Percentiles rank a stretch among this genome's conserved stretches.
Conservation (phyloP, 345 rosid genomes). For the Diplotaxis tenuifolia region DNA sequence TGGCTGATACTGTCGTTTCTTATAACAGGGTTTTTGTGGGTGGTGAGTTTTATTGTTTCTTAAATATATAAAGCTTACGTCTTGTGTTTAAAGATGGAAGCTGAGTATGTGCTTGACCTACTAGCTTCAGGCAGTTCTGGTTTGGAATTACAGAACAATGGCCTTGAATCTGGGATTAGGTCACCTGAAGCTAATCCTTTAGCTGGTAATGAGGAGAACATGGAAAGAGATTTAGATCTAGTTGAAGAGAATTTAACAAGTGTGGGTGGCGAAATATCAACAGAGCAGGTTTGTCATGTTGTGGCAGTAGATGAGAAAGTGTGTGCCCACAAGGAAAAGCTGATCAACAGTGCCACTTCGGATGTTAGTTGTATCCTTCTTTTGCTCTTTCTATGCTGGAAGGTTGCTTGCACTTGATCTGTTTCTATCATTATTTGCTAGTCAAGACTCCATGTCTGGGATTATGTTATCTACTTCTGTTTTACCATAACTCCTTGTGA, state of each 20-base stretch:
- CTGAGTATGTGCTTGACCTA: constrained; percentile 34
- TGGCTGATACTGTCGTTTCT: constrained; percentile 1
- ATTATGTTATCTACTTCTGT: constrained; percentile 16
- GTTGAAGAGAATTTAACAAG: constrained; percentile 32
- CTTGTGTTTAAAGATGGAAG: constrained; percentile 46
- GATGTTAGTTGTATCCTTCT: constrained; percentile 66
- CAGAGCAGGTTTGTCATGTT: constrained; percentile 42
- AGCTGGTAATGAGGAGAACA: constrained; percentile 20
- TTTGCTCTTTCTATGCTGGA: constrained; percentile 19
- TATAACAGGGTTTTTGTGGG: constrained; percentile 26
- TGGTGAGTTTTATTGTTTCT: constrained; percentile 12
- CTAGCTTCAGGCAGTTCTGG: constrained; percentile 38
- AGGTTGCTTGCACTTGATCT: constrained; percentile 12
- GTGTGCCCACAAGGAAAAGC: constrained; percentile 29
- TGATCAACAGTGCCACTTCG: constrained; percentile 26
- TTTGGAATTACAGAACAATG: constrained; percentile 39
- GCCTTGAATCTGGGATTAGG: constrained; percentile 35
- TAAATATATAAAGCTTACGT: neutral
- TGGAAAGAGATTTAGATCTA: constrained; percentile 13
- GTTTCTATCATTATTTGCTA: constrained; percentile 1
- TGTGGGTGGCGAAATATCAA: constrained; percentile 34
- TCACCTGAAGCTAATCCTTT: constrained; percentile 39
- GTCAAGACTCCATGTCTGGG: constrained; percentile 1
- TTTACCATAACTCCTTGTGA: constrained; percentile 49
- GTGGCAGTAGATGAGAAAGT: constrained; percentile 36